Base-by-base conservation (phyloP, 1,284 basidiomycete genomes). In the Trametes polyzona region DNA sequence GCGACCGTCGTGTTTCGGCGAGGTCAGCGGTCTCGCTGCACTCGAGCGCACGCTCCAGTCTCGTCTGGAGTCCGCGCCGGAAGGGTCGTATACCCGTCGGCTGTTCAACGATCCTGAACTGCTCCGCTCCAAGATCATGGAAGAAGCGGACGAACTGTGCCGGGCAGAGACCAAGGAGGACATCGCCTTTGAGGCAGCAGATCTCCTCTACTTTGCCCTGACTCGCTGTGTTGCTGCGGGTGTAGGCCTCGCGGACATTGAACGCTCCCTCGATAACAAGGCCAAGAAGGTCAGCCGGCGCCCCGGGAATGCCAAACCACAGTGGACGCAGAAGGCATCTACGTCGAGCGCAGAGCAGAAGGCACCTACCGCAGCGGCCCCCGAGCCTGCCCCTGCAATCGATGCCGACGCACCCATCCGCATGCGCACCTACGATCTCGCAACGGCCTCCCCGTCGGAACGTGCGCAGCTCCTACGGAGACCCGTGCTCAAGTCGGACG, bases 101-200 rank as follows among this genome's bases (percentile, higher is more conserved):
- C 76, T 99, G 23, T 98, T 99, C 73, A 82, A 83, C 55, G 94
- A 98, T 67, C 77, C 88, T 10, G 83, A 83, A 46, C 80, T 99
- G 19, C 80, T 99, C 41, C 83, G 82, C 49, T 89, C 95, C 49
- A 99, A 99, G 78, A 95, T 99, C 60, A 94, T 93, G 86, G 97
- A 99, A 74, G 97, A 99, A 74, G 97, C 97, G 0, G 93, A 96
- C 67, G 97, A 99, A 74, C 83, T 99, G 12, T 96, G 95, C 68
- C 82, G 83, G 24, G 97, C 97, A 14, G 78, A 87, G 65, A 86
- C 85, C 4, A 83, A 85, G 69, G 89, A 94, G 50, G 91, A 96
- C 42, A 80, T 98, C n/a, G 92, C 95, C 0, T 97, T 96, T 63
- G 97, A 99, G 74, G 93, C 95, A 2, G 96, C 96, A 0, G 97